Percentiles rank a stretch among this genome's conserved stretches.
Conservation (phyloP, 2,329 filamentous ascomycete species). For the Fusarium tanahbumbuense region DNA sequence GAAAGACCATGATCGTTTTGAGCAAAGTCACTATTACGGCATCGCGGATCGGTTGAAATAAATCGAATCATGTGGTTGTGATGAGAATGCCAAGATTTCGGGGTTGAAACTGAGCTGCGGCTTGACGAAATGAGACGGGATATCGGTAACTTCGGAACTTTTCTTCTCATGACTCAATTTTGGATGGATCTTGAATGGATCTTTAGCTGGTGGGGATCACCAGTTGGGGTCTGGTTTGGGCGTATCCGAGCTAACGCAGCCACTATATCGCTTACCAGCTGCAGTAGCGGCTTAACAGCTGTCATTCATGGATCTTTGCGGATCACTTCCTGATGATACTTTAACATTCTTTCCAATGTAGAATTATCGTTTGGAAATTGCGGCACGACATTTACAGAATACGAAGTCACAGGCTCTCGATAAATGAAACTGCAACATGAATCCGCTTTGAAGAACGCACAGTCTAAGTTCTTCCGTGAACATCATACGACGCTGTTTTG, state of each 20-base stretch:
- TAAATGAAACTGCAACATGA: neutral
- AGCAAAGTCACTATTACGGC: neutral
- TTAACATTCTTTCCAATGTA: neutral
- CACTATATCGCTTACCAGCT: conserved; percentile 11
- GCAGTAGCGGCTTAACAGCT: neutral
- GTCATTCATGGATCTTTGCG: neutral
- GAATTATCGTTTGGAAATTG: neutral
- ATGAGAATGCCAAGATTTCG: conserved; percentile 16
- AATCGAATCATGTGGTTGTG: neutral
- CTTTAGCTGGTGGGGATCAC: conserved; percentile 7
- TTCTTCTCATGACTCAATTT: neutral
- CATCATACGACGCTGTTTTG: conserved; percentile 12
- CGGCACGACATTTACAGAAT: neutral
- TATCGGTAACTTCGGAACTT: conserved; percentile 25
- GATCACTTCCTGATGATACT: neutral
- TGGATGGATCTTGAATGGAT: neutral
- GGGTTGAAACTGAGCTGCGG: neutral
- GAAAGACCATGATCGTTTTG: neutral
- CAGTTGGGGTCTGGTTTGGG: conserved; percentile 1
- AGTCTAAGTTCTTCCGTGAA: neutral
- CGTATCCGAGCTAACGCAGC: conserved; percentile 18
- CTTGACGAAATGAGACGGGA: neutral
- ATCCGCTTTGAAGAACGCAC: neutral
- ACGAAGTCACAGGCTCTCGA: neutral
- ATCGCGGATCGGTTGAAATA: neutral